A percentile compares a stretch with the other conserved stretches of the same genome.
Evolutionary conservation across 78 protist genomes (phyloP).

Genomic region (Dictyostelium purpureum): DNA sequence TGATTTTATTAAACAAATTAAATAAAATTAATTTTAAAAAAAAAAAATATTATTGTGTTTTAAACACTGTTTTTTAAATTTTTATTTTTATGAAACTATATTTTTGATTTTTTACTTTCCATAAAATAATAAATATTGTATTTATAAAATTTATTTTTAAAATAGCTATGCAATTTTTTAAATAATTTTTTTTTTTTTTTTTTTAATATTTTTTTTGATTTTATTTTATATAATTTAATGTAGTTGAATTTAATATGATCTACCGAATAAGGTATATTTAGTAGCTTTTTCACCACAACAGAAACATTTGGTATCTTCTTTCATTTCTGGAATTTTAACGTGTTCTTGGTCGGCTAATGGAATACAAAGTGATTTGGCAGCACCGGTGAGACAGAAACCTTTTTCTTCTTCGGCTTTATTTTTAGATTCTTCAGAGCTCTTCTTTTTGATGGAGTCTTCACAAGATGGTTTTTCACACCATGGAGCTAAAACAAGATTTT

Average conservation of each 20-base stretch:
- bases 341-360: conserved; percentile 82
- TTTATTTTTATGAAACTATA: background rate
- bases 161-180: background rate
- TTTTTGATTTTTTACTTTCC: background rate
- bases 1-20: background rate
- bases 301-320: conserved; percentile 73
- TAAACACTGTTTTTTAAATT: background rate
- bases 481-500: conserved; percentile 81
- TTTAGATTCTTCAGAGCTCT: conserved; percentile 66
- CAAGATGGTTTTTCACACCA: conserved; percentile 89
- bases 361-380: conserved; percentile 96
- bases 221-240: too few relatives aligned
- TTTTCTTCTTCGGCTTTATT: conserved; percentile 73
- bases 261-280: conserved; percentile 78
- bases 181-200: background rate
- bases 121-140: background rate
- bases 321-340: conserved; percentile 55
- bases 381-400: conserved; percentile 84
- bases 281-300: conserved; percentile 55
- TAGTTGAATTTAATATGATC: conserved; percentile 57
- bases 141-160: background rate
- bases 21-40: too few relatives aligned
- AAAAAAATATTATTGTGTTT: too few relatives aligned
- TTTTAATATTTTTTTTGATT: background rate
- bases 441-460: conserved; percentile 92